Evolutionary conservation across 495 filamentous ascomycete genomes (phyloP).

Genomic region (Neurospora pannonica): DNA sequence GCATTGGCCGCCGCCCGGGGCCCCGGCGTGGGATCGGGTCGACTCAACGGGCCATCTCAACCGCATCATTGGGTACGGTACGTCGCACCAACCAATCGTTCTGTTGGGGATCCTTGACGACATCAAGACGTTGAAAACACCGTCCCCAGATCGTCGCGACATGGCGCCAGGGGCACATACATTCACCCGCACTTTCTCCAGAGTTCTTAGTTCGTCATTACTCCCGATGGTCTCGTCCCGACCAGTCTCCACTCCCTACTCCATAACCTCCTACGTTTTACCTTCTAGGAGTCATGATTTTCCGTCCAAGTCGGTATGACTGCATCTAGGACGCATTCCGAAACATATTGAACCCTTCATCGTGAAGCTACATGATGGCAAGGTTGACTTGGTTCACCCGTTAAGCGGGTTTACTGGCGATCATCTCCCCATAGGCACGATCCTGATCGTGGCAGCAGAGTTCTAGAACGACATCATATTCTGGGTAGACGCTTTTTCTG

Average conservation of each 20-base stretch:
- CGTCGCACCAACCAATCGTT: neutral
- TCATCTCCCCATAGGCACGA: neutral
- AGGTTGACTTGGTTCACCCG: neutral
- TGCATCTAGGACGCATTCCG: neutral
- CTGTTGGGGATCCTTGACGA: neutral
- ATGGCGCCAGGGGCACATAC: neutral
- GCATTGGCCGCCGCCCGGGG: neutral
- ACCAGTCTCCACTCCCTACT: neutral
- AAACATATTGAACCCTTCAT: neutral
- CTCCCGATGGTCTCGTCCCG: neutral
- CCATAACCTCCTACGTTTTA: neutral
- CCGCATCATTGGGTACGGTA: neutral
- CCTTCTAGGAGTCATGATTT: neutral
- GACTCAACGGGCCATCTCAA: neutral
- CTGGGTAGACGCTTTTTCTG: neutral
- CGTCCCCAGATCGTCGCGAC: neutral
- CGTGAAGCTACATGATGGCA: neutral
- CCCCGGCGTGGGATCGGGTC: neutral
- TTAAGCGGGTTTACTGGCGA: neutral
- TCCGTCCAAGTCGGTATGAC: neutral
- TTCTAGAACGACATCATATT: neutral
- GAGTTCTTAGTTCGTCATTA: neutral
- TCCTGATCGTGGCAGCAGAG: neutral
- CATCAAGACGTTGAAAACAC: neutral
- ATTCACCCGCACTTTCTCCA: neutral